A percentile compares a stretch with the other conserved stretches of the same genome.
Evolutionary conservation across 2,329 filamentous ascomycete genomes (phyloP).

Genomic region (Fusarium abutilonis): DNA sequence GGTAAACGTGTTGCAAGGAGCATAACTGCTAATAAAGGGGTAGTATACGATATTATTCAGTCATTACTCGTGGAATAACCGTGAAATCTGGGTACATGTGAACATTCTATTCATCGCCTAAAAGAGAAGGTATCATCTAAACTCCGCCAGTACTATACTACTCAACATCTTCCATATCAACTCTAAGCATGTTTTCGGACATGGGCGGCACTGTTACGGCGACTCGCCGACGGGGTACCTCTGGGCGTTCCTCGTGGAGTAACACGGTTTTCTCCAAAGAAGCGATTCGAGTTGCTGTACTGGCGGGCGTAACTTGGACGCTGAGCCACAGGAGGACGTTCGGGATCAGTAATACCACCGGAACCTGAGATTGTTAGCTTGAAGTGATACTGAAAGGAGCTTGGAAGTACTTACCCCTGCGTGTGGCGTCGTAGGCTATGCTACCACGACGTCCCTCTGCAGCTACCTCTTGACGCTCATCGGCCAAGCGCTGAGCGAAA

Average conservation of each 20-base stretch:
- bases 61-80: no score
- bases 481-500: slow-evolving; percentile 71
- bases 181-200: slow-evolving; percentile 3
- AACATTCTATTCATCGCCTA: no score
- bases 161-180: no score
- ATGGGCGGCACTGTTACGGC: slow-evolving; percentile 27
- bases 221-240: slow-evolving; percentile 52
- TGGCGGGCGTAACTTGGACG: slow-evolving; percentile 41
- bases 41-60: no score
- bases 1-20: no score
- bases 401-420: slow-evolving; percentile 44
- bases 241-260: slow-evolving; percentile 52
- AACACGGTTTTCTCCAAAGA: slow-evolving; percentile 55
- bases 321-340: slow-evolving; percentile 25
- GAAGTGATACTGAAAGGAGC: rapidly evolving
- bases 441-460: slow-evolving; percentile 47
- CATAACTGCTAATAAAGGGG: no score
- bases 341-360: slow-evolving; percentile 12
- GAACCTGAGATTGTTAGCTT: slow-evolving; percentile 41
- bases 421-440: slow-evolving; percentile 37
- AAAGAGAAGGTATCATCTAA: no score
- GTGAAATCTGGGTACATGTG: no score
- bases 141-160: no score
- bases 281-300: slow-evolving; percentile 54
- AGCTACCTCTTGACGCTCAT: slow-evolving; percentile 49